These are phyloP conservation scores for Phylloporus rhodoxanthus DNA, from an alignment of 768 basidiomycete genomes.

Conservation along the genomic window DNA sequence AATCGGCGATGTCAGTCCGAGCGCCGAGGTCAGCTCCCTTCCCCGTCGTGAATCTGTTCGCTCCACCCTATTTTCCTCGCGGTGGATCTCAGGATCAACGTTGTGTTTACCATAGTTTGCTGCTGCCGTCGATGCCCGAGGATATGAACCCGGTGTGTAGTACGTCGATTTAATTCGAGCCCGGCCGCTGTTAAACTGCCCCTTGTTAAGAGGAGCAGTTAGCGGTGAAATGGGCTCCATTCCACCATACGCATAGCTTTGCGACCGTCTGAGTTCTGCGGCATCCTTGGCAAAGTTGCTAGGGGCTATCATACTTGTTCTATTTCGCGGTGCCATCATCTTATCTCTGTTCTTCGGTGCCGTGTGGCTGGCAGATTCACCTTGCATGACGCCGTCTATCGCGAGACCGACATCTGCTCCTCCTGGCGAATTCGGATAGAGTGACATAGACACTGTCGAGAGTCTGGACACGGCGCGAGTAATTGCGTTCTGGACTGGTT, in stretches of 20 bases:
- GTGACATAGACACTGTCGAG: constrained; percentile 40
- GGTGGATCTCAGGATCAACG: constrained; percentile 28
- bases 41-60: constrained; percentile 43
- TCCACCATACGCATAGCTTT: constrained; percentile 48
- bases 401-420: constrained; percentile 31
- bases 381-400: constrained; percentile 35
- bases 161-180: constrained; percentile 67
- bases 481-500: constrained; percentile 38
- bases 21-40: constrained; percentile 35
- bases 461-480: constrained; percentile 37
- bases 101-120: constrained; percentile 31
- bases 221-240: constrained; percentile 44
- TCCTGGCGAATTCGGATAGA: constrained; percentile 42
- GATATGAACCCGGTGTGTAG: constrained; percentile 48
- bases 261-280: constrained; percentile 25
- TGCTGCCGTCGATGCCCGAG: constrained; percentile 47
- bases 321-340: constrained; percentile 13
- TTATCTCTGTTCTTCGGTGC: constrained; percentile 33
- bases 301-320: constrained; percentile 21
- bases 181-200: constrained; percentile 43
- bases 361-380: constrained; percentile 36
- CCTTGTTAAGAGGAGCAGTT: constrained; percentile 19
- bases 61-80: constrained; percentile 23
- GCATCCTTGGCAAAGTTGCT: constrained; percentile 15
- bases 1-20: constrained; percentile 31